Evolutionary conservation across 225 moss, liverwort and hornwort species (phyloP).

Genomic region (Thuidium tamariscinum): DNA sequence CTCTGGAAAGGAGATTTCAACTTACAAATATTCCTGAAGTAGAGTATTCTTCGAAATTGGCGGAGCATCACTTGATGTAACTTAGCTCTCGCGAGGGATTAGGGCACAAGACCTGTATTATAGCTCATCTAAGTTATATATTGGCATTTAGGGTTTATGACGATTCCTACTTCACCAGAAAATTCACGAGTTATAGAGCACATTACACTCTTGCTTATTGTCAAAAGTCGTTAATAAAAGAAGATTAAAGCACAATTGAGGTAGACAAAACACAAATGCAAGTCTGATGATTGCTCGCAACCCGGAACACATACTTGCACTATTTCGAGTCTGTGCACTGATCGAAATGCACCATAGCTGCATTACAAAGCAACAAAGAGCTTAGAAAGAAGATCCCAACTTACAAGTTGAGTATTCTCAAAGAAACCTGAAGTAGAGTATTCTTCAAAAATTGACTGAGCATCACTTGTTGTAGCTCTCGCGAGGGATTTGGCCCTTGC

Average conservation of each 20-base stretch:
- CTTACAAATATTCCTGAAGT: no score
- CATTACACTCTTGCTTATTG: background rate
- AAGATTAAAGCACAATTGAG: background rate
- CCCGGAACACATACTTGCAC: background rate
- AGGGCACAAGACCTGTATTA: no score
- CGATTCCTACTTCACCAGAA: background rate
- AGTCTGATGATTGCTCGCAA: background rate
- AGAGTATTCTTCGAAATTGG: no score
- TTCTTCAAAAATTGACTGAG: background rate
- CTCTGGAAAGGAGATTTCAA: no score
- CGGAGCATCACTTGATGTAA: no score
- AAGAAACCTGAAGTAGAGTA: background rate
- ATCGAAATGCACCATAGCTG: background rate
- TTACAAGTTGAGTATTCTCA: background rate
- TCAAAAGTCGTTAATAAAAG: background rate
- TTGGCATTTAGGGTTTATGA: background rate
- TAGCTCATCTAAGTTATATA: no score
- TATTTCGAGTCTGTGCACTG: background rate
- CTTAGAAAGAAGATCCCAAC: background rate
- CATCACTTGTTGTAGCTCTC: conserved; percentile 49
- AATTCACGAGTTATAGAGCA: background rate
- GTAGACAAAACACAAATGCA: background rate
- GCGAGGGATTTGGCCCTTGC: conserved; percentile 34
- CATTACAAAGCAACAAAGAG: background rate
- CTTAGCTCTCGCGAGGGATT: no score